A percentile compares a stretch with the other conserved stretches of the same genome.
These are phyloP conservation scores for Ceratocystis diversiconidia DNA, from an alignment of 2,329 filamentous ascomycete genomes.

Conservation along the genomic window DNA sequence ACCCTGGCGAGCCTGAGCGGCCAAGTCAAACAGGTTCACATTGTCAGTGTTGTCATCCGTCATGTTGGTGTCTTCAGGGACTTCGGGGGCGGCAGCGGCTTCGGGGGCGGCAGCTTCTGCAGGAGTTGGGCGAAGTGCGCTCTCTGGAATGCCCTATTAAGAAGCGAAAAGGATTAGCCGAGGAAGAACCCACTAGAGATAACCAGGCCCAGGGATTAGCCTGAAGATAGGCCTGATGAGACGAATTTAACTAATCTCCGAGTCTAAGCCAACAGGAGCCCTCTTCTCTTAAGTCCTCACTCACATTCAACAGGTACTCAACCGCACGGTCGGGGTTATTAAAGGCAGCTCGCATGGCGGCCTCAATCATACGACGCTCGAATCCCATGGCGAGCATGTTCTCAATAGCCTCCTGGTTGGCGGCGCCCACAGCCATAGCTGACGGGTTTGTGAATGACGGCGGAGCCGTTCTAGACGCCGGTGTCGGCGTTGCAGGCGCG, in stretches of 20 bases:
- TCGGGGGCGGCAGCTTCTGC: constrained; percentile 24
- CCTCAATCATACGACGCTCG: constrained; percentile 71
- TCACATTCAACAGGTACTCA: constrained; percentile 79
- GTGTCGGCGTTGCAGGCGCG: constrained; percentile 39
- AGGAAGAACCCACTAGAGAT: not conserved
- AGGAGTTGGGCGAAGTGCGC: constrained; percentile 44
- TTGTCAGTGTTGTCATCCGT: constrained; percentile 42
- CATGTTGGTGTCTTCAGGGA: constrained; percentile 25
- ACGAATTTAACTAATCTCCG: too few relatives aligned
- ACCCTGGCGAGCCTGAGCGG: constrained; percentile 54
- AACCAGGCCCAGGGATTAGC: too few relatives aligned
- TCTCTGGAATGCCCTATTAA: constrained; percentile 74
- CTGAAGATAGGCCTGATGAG: too few relatives aligned
- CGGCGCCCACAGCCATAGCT: constrained; percentile 71
- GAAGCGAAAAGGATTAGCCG: not conserved
- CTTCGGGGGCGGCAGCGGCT: constrained; percentile 27
- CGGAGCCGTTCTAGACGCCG: constrained; percentile 32
- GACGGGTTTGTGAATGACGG: constrained; percentile 53
- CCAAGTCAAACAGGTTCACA: constrained; percentile 86
- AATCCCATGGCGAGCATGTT: constrained; percentile 99
- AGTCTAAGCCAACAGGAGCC: too few relatives aligned
- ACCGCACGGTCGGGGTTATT: constrained; percentile 96
- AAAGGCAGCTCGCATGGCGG: constrained; percentile 89
- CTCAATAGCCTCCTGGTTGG: constrained; percentile 66
- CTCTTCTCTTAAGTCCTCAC: constrained; percentile 24